Evolutionary conservation across 108 stramenopile genomes (phyloP).

Genomic region (Cylindrotheca closterium): DNA sequence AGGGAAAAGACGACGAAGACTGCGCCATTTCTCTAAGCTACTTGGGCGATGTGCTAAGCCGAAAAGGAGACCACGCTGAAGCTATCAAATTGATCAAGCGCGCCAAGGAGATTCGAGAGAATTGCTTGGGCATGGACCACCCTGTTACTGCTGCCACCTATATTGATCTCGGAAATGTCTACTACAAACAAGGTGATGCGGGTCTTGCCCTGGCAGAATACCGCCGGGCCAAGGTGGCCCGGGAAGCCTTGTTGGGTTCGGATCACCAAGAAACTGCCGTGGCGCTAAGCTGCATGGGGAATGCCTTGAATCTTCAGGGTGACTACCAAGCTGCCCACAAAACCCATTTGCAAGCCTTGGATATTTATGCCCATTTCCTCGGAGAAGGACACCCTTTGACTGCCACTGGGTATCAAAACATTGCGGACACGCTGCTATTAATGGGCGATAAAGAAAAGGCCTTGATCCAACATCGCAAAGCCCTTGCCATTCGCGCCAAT

Average conservation of each 20-base stretch:
- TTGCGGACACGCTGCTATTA: constrained; percentile 14
- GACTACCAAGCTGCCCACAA: constrained; percentile 22
- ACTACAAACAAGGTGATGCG: constrained; percentile 19
- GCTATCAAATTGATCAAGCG: constrained; percentile 29
- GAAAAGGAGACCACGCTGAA: constrained; percentile 19
- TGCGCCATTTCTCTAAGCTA: constrained; percentile 25
- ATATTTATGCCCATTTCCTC: constrained; percentile 14
- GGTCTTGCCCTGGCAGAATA: constrained; percentile 28
- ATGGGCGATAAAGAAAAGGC: constrained; percentile 33
- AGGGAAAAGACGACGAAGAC: constrained; percentile 33
- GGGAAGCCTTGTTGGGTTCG: constrained; percentile 26
- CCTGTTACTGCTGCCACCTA: constrained; percentile 25
- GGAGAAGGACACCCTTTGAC: constrained; percentile 34
- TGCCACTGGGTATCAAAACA: constrained; percentile 22
- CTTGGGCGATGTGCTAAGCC: constrained; percentile 29
- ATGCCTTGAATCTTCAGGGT: constrained; percentile 14
- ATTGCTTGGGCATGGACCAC: constrained; percentile 27
- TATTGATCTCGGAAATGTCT: constrained; percentile 28
- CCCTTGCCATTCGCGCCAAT: constrained; percentile 25
- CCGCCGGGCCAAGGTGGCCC: constrained; percentile 27
- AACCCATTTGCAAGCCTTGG: constrained; percentile 25
- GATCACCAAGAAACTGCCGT: constrained; percentile 33
- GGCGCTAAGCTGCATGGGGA: constrained; percentile 23
- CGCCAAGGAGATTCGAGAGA: constrained; percentile 26
- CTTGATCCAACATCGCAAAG: constrained; percentile 27